These are phyloP conservation scores for Solanum hybrid DNA, from an alignment of 305 asterid genomes.

Conservation along the genomic window DNA sequence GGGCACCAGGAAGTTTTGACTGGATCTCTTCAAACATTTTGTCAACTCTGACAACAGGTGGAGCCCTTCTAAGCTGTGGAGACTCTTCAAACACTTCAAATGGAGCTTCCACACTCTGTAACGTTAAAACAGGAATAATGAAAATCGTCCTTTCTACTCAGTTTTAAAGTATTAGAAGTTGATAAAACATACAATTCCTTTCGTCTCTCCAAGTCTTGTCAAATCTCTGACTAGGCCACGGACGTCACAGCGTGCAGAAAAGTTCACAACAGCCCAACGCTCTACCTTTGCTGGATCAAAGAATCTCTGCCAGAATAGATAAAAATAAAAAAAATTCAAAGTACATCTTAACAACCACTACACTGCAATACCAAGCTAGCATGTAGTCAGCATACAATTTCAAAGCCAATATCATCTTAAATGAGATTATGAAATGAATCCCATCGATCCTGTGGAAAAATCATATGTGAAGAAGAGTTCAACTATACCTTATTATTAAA, in stretches of 20 bases:
- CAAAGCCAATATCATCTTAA: background rate
- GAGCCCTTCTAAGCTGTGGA: slow-evolving; percentile 32
- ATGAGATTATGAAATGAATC: background rate
- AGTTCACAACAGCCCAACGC: slow-evolving; percentile 61
- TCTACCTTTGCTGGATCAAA: slow-evolving; percentile 42
- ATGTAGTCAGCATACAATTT: background rate
- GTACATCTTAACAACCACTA: background rate
- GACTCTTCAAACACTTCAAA: slow-evolving; percentile 46
- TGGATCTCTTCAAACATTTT: slow-evolving; percentile 47
- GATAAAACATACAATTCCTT: slow-evolving; percentile 53
- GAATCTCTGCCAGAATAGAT: slow-evolving; percentile 33
- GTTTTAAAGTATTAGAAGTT: background rate
- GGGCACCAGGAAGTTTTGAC: slow-evolving; percentile 47
- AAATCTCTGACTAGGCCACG: slow-evolving; percentile 30
- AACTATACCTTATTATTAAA: slow-evolving; percentile 46
- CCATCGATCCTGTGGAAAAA: background rate
- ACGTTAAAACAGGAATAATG: background rate
- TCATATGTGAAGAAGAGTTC: background rate
- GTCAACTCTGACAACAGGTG: slow-evolving; percentile 50
- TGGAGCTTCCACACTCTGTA: slow-evolving; percentile 39
- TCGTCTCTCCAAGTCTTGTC: slow-evolving; percentile 35
- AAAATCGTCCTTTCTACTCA: background rate
- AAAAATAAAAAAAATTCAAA: background rate
- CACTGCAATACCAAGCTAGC: background rate
- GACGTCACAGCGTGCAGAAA: slow-evolving; percentile 46